Evolutionary conservation across 2,329 filamentous ascomycete genomes (phyloP).

Genomic region (Pseudogymnoascus destructans): DNA sequence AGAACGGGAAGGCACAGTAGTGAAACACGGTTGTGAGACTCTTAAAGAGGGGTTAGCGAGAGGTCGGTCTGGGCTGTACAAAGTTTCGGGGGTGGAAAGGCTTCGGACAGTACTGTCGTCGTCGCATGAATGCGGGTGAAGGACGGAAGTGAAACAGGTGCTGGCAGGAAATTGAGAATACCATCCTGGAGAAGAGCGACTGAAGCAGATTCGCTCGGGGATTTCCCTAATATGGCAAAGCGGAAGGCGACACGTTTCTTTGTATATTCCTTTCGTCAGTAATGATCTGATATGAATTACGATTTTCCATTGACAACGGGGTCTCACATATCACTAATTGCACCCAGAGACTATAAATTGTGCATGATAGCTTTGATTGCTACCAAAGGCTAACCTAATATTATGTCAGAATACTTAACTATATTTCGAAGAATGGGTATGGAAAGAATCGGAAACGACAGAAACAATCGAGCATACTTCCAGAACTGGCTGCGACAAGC

Average conservation of each 20-base stretch:
- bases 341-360: neutral
- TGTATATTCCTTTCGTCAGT: slow-evolving; percentile 5
- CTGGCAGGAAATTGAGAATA: neutral
- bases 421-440: neutral
- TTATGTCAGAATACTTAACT: neutral
- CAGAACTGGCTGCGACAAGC: neutral
- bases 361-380: neutral
- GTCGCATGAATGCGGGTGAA: neutral
- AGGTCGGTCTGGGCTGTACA: neutral
- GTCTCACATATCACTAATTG: neutral
- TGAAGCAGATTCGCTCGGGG: neutral
- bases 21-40: neutral
- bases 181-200: neutral
- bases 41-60: neutral
- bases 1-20: slow-evolving; percentile 37
- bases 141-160: neutral
- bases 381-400: neutral
- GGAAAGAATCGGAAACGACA: neutral
- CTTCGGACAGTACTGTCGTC: neutral
- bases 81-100: neutral
- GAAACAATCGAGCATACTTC: neutral
- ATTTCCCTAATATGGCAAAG: neutral
- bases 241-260: neutral
- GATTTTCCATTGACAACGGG: neutral
- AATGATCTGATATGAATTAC: slow-evolving; percentile 5